Evolutionary conservation across 2,329 filamentous ascomycete species (phyloP), one percentile per base, ranked within the genome.

Genomic region (Penicillium italicum): DNA sequence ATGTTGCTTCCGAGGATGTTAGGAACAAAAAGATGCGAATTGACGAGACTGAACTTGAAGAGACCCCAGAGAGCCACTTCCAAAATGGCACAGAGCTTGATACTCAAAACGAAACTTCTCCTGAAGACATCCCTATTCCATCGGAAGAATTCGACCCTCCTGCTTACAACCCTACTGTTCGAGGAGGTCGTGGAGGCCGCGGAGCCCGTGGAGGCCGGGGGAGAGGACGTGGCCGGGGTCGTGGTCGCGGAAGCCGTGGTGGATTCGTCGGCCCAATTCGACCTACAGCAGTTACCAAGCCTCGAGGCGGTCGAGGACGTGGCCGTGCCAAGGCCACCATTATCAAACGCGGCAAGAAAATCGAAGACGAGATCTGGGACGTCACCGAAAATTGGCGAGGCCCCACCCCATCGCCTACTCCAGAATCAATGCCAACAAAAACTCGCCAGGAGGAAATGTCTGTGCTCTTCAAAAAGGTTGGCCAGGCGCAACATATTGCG

Each of bases 391-490:
- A 64, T 22, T 67, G 70, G 33, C 63, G 66, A 50, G 62, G 64
- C 42, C 66, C 66, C 20, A 72, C 73, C 16, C 71, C 72, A 16
- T 73, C 72, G 2, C 71, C 72, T 6, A 70, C 65, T 58, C 67
- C 69, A 53, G 62, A 69, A 37, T 69, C 74, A 37, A 67, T 74
- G 59, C 68, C 71, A 34, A 68, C 77, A 24, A 71, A 72, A 51
- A 67, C 73, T 40, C 72, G 76, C 10, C 74, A 77, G 62, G 70
- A 71, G 16, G 74, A 78, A 56, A 56, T 79, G 36, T 73, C 75
- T 41, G 68, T 69, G 28, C 69, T 73, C 9, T 79, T 75, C 58
- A 75, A 72, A 55, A 71, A 68, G 47, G 69, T 79, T 12, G 75
- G 72, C 26, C 65, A 69, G 22, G 73, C 71, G 5, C 76, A 79